Percentiles rank a stretch among this genome's conserved stretches.
Evolutionary conservation across 768 basidiomycete species (phyloP).

Genomic region (Paxillus rubicundulus): DNA sequence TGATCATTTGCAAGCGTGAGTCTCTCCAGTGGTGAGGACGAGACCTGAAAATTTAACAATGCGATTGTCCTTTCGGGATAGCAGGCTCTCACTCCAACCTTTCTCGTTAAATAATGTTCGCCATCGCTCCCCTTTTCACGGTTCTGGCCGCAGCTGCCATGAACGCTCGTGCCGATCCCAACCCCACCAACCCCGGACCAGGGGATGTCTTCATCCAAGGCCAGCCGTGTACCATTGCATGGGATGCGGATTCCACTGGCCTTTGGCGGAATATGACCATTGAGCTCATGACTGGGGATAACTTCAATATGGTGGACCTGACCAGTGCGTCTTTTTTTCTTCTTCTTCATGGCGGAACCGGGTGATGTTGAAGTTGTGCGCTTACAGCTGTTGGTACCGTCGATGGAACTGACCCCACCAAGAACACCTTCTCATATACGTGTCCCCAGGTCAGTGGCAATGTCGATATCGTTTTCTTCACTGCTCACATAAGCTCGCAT

Average conservation of each 20-base stretch:
- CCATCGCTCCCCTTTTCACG: constrained; percentile 8
- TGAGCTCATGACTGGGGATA: constrained; percentile 77
- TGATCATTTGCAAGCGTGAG: not conserved
- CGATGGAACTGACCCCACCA: constrained; percentile 56
- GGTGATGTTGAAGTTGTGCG: not conserved
- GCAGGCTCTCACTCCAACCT: not conserved
- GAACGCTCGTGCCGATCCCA: constrained; percentile 53
- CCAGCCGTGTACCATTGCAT: constrained; percentile 50
- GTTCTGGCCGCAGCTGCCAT: constrained; percentile 27
- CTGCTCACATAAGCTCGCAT: not conserved
- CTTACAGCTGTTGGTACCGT: constrained; percentile 57
- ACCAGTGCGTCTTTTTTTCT: constrained; percentile 51
- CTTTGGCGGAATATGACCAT: constrained; percentile 69
- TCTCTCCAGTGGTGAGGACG: not conserved
- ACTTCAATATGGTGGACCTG: constrained; percentile 64
- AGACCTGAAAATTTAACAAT: not conserved
- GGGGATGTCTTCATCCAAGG: constrained; percentile 59
- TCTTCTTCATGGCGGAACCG: too few relatives aligned
- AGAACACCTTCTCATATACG: constrained; percentile 49
- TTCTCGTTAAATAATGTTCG: constrained; percentile 20
- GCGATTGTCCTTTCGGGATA: too few relatives aligned
- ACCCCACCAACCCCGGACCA: constrained; percentile 60
- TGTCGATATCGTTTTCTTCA: not conserved
- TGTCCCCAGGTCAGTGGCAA: constrained; percentile 60
- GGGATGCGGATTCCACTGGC: constrained; percentile 58